A percentile compares a stretch with the other conserved stretches of the same genome.
Evolutionary conservation across 163 green algal genomes (phyloP).

Genomic region (Chlamydomonas reinhardtii): DNA sequence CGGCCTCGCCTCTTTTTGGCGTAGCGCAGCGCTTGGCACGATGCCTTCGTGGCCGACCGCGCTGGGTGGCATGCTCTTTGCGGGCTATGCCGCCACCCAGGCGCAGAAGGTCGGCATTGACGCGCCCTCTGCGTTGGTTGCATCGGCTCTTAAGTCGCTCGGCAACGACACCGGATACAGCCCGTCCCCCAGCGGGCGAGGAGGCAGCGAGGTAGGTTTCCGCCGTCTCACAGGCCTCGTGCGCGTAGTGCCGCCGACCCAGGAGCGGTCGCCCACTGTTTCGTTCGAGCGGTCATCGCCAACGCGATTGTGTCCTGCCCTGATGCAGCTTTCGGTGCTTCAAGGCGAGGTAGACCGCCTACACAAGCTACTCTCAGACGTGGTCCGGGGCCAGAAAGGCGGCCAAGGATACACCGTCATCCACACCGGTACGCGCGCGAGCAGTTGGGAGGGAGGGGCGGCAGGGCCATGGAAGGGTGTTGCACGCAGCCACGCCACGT

Average conservation of each 20-base stretch:
- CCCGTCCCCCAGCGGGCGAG: conserved; percentile 7
- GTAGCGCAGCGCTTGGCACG: not conserved
- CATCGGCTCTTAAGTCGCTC: conserved; percentile 7
- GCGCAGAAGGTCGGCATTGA: conserved; percentile 36
- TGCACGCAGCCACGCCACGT: not conserved
- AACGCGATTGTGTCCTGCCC: not conserved
- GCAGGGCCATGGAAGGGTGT: too few species aligned
- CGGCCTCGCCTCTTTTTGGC: too few species aligned
- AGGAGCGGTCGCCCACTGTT: too few species aligned
- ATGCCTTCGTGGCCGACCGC: conserved; percentile 44
- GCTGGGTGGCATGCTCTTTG: conserved; percentile 26
- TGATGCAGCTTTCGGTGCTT: conserved; percentile 23
- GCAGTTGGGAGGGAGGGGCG: not conserved
- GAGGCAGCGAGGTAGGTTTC: conserved; percentile 18
- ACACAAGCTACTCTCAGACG: conserved; percentile 40
- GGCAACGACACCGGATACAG: not conserved
- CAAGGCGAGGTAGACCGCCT: conserved; percentile 46
- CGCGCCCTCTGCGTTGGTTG: not conserved
- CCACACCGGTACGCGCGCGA: conserved; percentile 41
- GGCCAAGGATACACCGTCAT: conserved; percentile 22
- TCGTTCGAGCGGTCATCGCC: too few species aligned
- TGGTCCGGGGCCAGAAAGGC: conserved; percentile 14
- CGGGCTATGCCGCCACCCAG: conserved; percentile 40
- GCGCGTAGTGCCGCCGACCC: too few species aligned
- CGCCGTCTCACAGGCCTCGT: too few species aligned